Evolutionary conservation across 1,284 basidiomycete genomes (phyloP).

Genomic region (Albatrellus sp.): DNA sequence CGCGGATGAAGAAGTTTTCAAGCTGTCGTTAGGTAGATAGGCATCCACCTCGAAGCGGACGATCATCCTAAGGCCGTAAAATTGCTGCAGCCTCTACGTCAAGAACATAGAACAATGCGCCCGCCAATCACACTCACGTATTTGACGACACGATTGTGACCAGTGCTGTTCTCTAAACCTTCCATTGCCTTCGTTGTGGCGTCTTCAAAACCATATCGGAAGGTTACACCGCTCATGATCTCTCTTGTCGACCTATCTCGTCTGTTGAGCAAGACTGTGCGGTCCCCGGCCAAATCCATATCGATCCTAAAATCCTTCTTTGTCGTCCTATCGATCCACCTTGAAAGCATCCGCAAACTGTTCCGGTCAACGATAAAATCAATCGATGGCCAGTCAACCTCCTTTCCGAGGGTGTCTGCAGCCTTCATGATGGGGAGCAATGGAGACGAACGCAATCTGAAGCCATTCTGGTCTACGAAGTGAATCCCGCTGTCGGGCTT

Average conservation of each 20-base stretch:
- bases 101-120: neutral
- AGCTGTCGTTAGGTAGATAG: conserved; percentile 9
- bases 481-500: conserved; percentile 30
- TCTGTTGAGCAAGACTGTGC: conserved; percentile 40
- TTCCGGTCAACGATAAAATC: conserved; percentile 51
- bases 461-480: conserved; percentile 40
- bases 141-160: conserved; percentile 6
- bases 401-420: conserved; percentile 26
- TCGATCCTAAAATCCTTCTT: conserved; percentile 6
- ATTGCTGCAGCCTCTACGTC: conserved; percentile 10
- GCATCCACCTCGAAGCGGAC: conserved; percentile 22
- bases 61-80: conserved; percentile 19
- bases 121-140: conserved; percentile 1
- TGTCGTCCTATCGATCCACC: conserved; percentile 30
- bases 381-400: conserved; percentile 32
- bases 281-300: conserved; percentile 27
- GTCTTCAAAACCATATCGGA: conserved; percentile 35
- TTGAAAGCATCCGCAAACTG: conserved; percentile 38
- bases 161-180: conserved; percentile 4
- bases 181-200: conserved; percentile 21
- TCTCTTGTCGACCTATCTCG: conserved; percentile 26
- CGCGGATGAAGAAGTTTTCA: neutral
- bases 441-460: conserved; percentile 24
- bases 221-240: conserved; percentile 24
- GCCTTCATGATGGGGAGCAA: conserved; percentile 39